These are phyloP conservation scores for Colletotrichum shisoi DNA, from an alignment of 2,329 filamentous ascomycete species.

Conservation along the genomic window DNA sequence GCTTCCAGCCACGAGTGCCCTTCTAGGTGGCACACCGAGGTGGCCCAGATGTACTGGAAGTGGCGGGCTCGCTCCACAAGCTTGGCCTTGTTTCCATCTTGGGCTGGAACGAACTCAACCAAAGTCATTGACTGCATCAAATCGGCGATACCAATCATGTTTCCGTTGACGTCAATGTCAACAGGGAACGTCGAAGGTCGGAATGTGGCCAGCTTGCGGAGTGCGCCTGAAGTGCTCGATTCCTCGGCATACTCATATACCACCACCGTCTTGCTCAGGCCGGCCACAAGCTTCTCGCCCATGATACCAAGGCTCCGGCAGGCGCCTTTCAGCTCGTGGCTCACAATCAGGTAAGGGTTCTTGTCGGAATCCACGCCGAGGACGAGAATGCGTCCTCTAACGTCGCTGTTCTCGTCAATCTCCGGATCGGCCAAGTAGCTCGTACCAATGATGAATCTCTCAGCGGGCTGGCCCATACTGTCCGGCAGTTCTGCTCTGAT, in stretches of 20 bases:
- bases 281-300: constrained; percentile 80
- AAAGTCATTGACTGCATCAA: constrained; percentile 92
- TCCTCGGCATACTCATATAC: constrained; percentile 65
- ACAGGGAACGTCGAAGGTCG: constrained; percentile 85
- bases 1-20: constrained; percentile 80
- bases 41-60: constrained; percentile 82
- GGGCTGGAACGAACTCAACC: constrained; percentile 71
- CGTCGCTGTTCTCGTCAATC: constrained; percentile 54
- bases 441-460: constrained; percentile 92
- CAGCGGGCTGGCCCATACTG: constrained; percentile 63
- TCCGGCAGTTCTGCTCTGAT: constrained; percentile 76
- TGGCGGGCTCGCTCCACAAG: constrained; percentile 81
- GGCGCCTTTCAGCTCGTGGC: constrained; percentile 76
- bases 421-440: constrained; percentile 74
- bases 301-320: constrained; percentile 81
- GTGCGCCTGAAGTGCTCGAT: constrained; percentile 62
- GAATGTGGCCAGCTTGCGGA: constrained; percentile 78
- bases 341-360: constrained; percentile 74
- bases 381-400: constrained; percentile 81
- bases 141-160: constrained; percentile 84
- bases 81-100: constrained; percentile 64
- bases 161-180: constrained; percentile 76
- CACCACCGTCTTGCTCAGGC: constrained; percentile 85
- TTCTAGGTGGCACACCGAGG: constrained; percentile 76
- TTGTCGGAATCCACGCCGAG: constrained; percentile 82